Base-by-base conservation (phyloP, 192 early-diverging fungal species). In the Allomyces arbusculus region DNA sequence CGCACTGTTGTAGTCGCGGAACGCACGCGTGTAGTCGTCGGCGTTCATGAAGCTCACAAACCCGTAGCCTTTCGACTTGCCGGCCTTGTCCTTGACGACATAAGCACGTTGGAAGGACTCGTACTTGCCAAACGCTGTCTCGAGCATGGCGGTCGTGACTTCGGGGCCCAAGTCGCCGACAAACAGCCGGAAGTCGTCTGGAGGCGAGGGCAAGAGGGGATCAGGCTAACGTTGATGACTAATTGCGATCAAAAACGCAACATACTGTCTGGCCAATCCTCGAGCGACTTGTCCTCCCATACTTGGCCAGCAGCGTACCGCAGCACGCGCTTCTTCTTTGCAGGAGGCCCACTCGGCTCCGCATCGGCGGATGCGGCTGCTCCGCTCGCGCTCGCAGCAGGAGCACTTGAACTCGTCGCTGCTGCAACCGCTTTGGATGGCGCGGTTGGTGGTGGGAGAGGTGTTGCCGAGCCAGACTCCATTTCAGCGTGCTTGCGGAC, bases 141-240 rank as follows among this genome's bases (percentile, higher is more conserved):
- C 71, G 24, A 95, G 75, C 33, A 90, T 63, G 22, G 95, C 91
- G 67, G 88, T 86, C 0, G 86, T 91, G 3, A 94, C 89, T 66
- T 97, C 94, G 65, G 90, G 92, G 24, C 94, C 94, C 24, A 97
- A 75, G 74, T 97, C 89, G 61, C 94, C 92, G 65, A 85, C 89
- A 78, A 95, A 97, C 62, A 97, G 71, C 24, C 94, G 78, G 75
- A 87, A 97, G 74, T 97, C 94, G 67, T 94, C 87, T 87, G 44
- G 33, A 16, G 12, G 45, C 2, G 6, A 62, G 63, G 28, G 25
- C 7, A 67, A 24, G 23, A 3, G 28, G 16, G 43, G 11, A 28
- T 40, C 24, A 1, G 23, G n/a, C 19, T 61, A 3, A 10, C 10
- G 45, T 62, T 1, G 19, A 62, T 14, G 10, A 63, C 45, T 23